A percentile compares a stretch with the other conserved stretches of the same genome.
phyloP scores from a whole-genome alignment of 805 yeast species.

The Myxozyma udenii region DNA sequence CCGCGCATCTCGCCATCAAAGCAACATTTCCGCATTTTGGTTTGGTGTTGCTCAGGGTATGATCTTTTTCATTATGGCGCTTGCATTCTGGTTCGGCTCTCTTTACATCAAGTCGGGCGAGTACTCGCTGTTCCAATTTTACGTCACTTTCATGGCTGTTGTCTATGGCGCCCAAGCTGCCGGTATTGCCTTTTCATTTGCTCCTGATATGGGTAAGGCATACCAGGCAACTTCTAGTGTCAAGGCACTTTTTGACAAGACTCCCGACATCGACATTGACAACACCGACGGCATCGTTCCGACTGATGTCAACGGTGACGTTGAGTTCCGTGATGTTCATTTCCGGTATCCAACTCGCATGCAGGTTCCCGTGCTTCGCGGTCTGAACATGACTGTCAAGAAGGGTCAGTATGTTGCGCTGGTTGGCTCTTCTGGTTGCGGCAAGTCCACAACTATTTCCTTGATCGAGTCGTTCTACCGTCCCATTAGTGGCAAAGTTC shows the following conservation, averaged over 20 bases:
- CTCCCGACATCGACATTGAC: conserved; percentile 40
- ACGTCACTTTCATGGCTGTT: conserved; percentile 41
- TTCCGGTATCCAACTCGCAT: conserved; percentile 37
- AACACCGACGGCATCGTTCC: conserved; percentile 33
- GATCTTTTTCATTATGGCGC: conserved; percentile 41
- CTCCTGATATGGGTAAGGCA: conserved; percentile 47
- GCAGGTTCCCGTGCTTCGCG: conserved; percentile 33
- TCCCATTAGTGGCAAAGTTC: conserved; percentile 47
- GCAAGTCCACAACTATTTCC: conserved; percentile 46
- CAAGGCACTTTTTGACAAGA: conserved; percentile 36
- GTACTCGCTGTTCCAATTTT: conserved; percentile 39
- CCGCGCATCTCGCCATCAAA: background rate
- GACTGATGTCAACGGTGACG: conserved; percentile 44
- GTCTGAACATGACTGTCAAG: conserved; percentile 44
- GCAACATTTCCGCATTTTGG: conserved; percentile 32
- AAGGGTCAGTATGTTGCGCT: conserved; percentile 84
- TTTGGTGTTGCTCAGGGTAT: conserved; percentile 36
- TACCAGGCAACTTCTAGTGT: conserved; percentile 40
- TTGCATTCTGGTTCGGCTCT: conserved; percentile 47
- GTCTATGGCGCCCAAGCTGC: conserved; percentile 46
- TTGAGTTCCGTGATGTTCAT: conserved; percentile 46
- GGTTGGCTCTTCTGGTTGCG: conserved; percentile 82
- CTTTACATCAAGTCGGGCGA: conserved; percentile 37
- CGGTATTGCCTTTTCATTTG: conserved; percentile 42
- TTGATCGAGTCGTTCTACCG: conserved; percentile 57